A percentile compares a stretch with the other conserved stretches of the same genome.
Evolutionary conservation across 805 yeast species (phyloP).

Genomic region (Metschnikowia similis): DNA sequence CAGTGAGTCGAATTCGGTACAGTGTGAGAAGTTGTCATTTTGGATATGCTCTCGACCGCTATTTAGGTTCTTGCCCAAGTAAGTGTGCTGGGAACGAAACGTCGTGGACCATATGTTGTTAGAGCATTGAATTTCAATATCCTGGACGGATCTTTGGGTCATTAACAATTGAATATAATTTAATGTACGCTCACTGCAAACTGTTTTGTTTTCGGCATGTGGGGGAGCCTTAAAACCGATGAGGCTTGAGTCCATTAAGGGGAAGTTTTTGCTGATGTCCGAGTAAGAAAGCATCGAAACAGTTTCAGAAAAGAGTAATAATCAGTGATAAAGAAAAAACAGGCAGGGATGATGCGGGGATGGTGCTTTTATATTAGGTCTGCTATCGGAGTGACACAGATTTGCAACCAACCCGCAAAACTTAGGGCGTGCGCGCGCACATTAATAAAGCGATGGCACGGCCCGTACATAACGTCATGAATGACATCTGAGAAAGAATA

Average conservation of each 20-base stretch:
- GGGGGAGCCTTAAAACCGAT: slow-evolving; percentile 1
- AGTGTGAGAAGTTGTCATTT: neutral
- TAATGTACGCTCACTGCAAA: neutral
- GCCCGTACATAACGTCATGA: neutral
- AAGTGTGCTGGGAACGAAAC: neutral
- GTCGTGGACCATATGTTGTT: neutral
- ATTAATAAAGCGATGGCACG: neutral
- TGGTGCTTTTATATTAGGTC: neutral
- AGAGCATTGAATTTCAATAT: neutral
- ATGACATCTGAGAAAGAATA: neutral
- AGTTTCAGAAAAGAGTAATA: neutral
- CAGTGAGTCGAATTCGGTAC: neutral
- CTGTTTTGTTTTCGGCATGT: neutral
- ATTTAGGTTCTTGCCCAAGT: neutral
- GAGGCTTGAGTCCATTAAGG: slow-evolving; percentile 1
- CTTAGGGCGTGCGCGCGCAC: neutral
- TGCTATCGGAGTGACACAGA: neutral
- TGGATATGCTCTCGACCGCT: neutral
- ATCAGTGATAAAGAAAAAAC: neutral
- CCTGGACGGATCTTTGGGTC: neutral
- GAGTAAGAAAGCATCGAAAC: neutral
- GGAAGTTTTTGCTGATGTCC: neutral
- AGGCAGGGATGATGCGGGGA: neutral
- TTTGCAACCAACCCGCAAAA: slow-evolving; percentile 5
- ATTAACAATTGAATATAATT: neutral